Conservation (phyloP, 129 eudicot species). For the Centella asiatica region DNA sequence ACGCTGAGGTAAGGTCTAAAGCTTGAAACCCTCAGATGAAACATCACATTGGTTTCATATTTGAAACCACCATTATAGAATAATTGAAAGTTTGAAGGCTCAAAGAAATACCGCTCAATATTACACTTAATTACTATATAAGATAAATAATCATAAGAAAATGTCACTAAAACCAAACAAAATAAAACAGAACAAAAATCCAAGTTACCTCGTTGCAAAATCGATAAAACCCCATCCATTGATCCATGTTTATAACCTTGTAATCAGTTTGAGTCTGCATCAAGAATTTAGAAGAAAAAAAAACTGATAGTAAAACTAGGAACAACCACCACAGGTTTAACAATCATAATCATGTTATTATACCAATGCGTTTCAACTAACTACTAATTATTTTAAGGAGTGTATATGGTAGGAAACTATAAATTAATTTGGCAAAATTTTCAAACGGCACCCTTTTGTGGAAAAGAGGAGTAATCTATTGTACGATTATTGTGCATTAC, state of each 20-base stretch:
- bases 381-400: too few species aligned
- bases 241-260: conserved; percentile 95
- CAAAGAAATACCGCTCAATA: too few species aligned
- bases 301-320: too few species aligned
- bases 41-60: not conserved
- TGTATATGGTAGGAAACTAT: too few species aligned
- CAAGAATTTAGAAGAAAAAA: too few species aligned
- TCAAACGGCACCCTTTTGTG: too few species aligned
- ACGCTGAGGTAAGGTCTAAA: not conserved
- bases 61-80: not conserved
- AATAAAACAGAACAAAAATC: not conserved
- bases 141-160: not conserved
- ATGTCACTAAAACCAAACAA: not conserved
- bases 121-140: not conserved
- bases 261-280: conserved; percentile 76
- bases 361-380: too few species aligned
- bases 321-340: too few species aligned
- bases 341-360: too few species aligned
- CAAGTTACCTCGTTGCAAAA: conserved; percentile 74
- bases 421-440: too few species aligned
- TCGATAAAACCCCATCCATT: conserved; percentile 91
- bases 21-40: not conserved
- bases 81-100: not conserved
- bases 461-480: too few species aligned
- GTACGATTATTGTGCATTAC: too few species aligned